phyloP scores from a whole-genome alignment of 306 rosid species.

The Vigna mungo region DNA sequence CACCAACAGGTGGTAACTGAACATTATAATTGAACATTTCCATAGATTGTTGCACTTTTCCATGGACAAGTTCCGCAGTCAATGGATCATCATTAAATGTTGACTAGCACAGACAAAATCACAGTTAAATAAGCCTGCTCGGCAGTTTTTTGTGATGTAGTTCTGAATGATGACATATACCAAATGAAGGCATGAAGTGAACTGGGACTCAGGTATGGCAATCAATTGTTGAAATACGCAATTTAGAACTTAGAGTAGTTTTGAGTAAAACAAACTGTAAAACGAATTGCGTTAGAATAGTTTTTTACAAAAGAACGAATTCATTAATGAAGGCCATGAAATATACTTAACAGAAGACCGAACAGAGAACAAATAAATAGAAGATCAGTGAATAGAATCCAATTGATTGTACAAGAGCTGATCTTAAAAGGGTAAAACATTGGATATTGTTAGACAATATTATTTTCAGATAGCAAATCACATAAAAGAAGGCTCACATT shows the following conservation, averaged over 20 bases:
- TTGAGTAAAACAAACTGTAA: not conserved
- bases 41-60: conserved; percentile 30
- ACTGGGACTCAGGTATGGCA: not conserved
- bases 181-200: not conserved
- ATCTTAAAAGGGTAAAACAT: not conserved
- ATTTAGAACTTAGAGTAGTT: not conserved
- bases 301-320: not conserved
- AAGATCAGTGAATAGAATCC: not conserved
- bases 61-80: conserved; percentile 35
- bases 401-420: conserved; percentile 3
- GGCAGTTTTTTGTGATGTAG: conserved; percentile 11
- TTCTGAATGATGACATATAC: not conserved
- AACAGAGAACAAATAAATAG: not conserved
- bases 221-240: not conserved
- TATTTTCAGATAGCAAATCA: conserved; percentile 15
- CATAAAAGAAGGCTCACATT: not conserved
- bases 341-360: not conserved
- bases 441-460: not conserved
- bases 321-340: not conserved
- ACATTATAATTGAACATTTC: conserved; percentile 32
- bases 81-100: conserved; percentile 32
- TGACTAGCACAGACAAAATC: conserved; percentile 42
- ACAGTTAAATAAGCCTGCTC: conserved; percentile 27
- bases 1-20: conserved; percentile 38
- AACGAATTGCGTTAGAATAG: not conserved